Base-by-base conservation (phyloP, 805 yeast genomes). In the Brettanomyces anomalus region DNA sequence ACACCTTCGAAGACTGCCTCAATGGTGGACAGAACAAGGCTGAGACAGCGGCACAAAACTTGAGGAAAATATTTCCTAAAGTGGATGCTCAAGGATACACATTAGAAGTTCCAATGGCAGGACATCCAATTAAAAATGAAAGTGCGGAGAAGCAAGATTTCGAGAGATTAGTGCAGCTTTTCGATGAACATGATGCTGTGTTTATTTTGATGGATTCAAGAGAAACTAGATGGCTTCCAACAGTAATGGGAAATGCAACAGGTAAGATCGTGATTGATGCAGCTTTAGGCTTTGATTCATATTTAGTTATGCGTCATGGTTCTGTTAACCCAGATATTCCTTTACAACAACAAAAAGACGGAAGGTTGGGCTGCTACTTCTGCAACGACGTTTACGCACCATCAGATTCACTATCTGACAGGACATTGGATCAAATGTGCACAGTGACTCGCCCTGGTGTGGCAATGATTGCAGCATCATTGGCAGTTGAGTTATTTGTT, bases 361-460 rank as follows among this genome's bases (percentile, higher is more conserved):
- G 56, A 2, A 66, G 81, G 33, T 61, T 89, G 36, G 98, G 99
- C 0, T 93, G 99, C 60, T 93, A 93, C 63, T 93, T 83, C 61
- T 93, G 99, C 62, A 86, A 87, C 58, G 98, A 93, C 58, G 89
- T 93, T 7, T 87, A 87, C 41, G 97, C 97, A 0, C 98, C 99
- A 0, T 68, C 78, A 2, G 95, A 93, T 58, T 82, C 95, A 45
- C 64, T 86, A n/a, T 71, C 85, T 0, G 95, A 88, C 55, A 70
- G 95, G 41, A 85, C 97, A 0, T 66, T 93, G 44, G 99, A 93
- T 62, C 97, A 93, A 61, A 93, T 93, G 97, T 93, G 99, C 57
- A 93, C 99, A 0, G 98, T 93, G 1, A 93, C 98, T 0, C 70
- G 98, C 34, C 97, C 99, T 0, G 98, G 99, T 0, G 89, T 84